Conservation (phyloP, 768 basidiomycete genomes). For the Trametes gibbosa region DNA sequence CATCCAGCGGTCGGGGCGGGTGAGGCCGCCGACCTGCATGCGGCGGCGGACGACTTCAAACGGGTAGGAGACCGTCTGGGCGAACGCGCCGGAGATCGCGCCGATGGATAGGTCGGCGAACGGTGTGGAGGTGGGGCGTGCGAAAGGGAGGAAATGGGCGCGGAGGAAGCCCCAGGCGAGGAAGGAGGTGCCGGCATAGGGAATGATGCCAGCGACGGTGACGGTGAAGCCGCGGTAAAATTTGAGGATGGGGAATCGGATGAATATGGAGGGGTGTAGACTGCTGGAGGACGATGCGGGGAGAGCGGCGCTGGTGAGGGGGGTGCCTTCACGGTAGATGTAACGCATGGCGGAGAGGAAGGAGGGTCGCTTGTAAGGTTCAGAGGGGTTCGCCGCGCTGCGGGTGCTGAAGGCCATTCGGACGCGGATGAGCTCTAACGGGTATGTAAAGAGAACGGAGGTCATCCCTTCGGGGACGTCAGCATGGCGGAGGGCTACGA, state of each 20-base stretch:
- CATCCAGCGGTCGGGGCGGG: slow-evolving; percentile 72
- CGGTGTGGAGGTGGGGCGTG: slow-evolving; percentile 37
- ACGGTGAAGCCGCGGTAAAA: slow-evolving; percentile 98
- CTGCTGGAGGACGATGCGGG: slow-evolving; percentile 16
- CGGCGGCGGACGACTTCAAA: slow-evolving; percentile 89
- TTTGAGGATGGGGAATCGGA: slow-evolving; percentile 73
- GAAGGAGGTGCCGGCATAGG: slow-evolving; percentile 95
- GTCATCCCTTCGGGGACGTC: slow-evolving; percentile 56
- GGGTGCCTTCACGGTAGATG: slow-evolving; percentile 69
- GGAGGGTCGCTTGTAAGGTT: slow-evolving; percentile 38
- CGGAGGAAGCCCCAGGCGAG: slow-evolving; percentile 84
- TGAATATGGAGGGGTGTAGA: slow-evolving; percentile 39
- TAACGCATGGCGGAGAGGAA: slow-evolving; percentile 54
- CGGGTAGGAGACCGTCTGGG: slow-evolving; percentile 91
- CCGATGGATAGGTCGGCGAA: slow-evolving; percentile 77
- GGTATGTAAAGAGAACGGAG: slow-evolving; percentile 92
- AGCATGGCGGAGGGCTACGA: background rate
- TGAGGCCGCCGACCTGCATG: slow-evolving; percentile 93
- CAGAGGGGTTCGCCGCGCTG: slow-evolving; percentile 14
- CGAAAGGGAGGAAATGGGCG: slow-evolving; percentile 51
- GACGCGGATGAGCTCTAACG: slow-evolving; percentile 92
- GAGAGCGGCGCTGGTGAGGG: slow-evolving; percentile 9
- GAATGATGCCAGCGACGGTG: slow-evolving; percentile 87
- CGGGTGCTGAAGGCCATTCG: slow-evolving; percentile 87
- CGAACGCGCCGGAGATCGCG: slow-evolving; percentile 78